phyloP scores from a whole-genome alignment of 371 early-diverging fungal species.

The Mucor saturninus region DNA sequence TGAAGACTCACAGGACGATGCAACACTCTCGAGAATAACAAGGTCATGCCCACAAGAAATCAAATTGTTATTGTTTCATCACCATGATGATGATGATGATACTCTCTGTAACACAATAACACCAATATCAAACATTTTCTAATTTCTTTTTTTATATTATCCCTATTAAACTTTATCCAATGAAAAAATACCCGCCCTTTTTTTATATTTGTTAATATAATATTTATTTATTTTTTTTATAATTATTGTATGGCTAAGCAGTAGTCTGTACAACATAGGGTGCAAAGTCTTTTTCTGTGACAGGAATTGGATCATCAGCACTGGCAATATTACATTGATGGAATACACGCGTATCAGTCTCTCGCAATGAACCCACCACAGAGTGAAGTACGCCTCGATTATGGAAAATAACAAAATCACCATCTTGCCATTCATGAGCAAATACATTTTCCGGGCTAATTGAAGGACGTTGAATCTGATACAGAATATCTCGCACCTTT shows the following conservation, averaged over 20 bases:
- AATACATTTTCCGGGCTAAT: conserved; percentile 54
- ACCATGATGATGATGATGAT: conserved; percentile 5
- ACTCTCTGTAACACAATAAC: conserved; percentile 4
- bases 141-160: conserved; percentile 4
- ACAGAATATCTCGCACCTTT: conserved; percentile 50
- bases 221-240: not conserved
- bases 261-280: conserved; percentile 31
- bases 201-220: not conserved
- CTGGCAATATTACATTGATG: conserved; percentile 56
- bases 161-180: not conserved
- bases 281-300: conserved; percentile 49
- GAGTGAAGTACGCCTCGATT: conserved; percentile 55
- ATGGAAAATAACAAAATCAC: conserved; percentile 56
- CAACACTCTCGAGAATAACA: not conserved
- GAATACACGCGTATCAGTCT: conserved; percentile 48
- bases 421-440: conserved; percentile 57
- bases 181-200: not conserved
- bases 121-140: conserved; percentile 4
- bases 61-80: conserved; percentile 4
- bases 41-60: not conserved
- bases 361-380: conserved; percentile 50
- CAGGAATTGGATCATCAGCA: conserved; percentile 47
- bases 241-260: not conserved
- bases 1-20: not conserved
- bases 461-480: conserved; percentile 49